Evolutionary conservation across 495 filamentous ascomycete genomes (phyloP).

Genomic region (Penicillium turbatum): DNA sequence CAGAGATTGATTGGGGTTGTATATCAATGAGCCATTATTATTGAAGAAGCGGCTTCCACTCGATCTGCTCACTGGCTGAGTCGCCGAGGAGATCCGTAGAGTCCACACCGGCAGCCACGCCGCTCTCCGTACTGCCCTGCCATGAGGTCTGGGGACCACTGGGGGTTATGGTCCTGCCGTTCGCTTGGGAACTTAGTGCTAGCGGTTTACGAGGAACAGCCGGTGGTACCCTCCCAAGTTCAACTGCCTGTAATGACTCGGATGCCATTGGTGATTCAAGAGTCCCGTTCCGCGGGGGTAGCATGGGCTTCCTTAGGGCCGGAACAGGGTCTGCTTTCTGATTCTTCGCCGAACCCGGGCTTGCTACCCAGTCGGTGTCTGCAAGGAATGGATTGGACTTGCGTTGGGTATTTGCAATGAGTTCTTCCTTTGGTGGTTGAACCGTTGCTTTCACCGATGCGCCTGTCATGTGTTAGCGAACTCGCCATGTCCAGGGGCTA

Average conservation of each 20-base stretch:
- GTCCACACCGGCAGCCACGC: neutral
- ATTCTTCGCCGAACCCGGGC: neutral
- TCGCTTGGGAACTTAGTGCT: constrained; percentile 22
- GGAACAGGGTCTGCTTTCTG: neutral
- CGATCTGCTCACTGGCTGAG: constrained; percentile 20
- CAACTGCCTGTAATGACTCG: neutral
- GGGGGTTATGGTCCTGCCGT: neutral
- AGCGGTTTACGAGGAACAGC: constrained; percentile 35
- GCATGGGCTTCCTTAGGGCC: constrained; percentile 7
- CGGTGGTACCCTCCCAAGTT: constrained; percentile 18
- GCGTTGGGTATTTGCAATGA: constrained; percentile 64
- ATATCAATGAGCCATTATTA: constrained; percentile 7
- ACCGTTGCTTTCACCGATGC: constrained; percentile 70
- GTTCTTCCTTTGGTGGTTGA: constrained; percentile 55
- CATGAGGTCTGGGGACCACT: neutral
- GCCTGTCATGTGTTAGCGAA: constrained; percentile 39
- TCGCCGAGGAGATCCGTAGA: constrained; percentile 27
- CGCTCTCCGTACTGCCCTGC: neutral
- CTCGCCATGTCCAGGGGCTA: neutral
- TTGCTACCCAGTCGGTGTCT: constrained; percentile 67
- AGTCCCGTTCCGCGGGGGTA: constrained; percentile 14
- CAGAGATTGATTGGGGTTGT: neutral
- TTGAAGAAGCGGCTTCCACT: constrained; percentile 36
- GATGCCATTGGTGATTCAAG: neutral
- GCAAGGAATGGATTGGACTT: constrained; percentile 76